These are phyloP conservation scores for Penicillium sp. DNA, from an alignment of 2,329 filamentous ascomycete species.

Conservation along the genomic window DNA sequence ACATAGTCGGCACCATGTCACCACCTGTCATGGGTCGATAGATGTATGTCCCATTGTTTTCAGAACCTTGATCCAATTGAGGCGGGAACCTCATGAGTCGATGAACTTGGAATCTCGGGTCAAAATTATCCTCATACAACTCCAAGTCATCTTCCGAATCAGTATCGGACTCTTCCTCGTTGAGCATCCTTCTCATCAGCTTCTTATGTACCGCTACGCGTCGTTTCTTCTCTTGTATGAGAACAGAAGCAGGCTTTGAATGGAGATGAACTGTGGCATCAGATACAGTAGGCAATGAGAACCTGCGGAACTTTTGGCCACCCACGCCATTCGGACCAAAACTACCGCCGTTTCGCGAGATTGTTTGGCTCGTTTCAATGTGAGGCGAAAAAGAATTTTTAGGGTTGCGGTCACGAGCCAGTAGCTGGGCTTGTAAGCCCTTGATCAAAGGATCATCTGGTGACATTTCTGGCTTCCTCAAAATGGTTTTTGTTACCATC, in stretches of 20 bases:
- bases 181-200: conserved; percentile 20
- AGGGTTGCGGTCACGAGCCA: conserved; percentile 40
- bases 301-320: conserved; percentile 3
- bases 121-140: not conserved
- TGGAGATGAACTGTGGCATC: conserved; percentile 38
- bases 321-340: conserved; percentile 3
- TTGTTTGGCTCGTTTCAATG: conserved; percentile 38
- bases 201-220: conserved; percentile 24
- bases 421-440: conserved; percentile 52
- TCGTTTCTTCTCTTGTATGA: conserved; percentile 28
- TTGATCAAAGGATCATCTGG: conserved; percentile 48
- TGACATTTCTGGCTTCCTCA: conserved; percentile 49
- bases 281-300: conserved; percentile 31
- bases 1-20: not conserved
- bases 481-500: conserved; percentile 51
- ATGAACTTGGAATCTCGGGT: conserved; percentile 1
- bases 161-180: not conserved
- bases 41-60: conserved; percentile 16
- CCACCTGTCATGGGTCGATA: conserved; percentile 1
- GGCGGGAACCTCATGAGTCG: conserved; percentile 29
- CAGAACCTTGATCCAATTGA: not conserved
- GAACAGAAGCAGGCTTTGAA: conserved; percentile 34
- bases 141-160: not conserved
- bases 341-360: conserved; percentile 28
- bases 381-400: conserved; percentile 47